These are phyloP conservation scores for Xylaria grammica DNA, from an alignment of 495 filamentous ascomycete species.

Conservation along the genomic window DNA sequence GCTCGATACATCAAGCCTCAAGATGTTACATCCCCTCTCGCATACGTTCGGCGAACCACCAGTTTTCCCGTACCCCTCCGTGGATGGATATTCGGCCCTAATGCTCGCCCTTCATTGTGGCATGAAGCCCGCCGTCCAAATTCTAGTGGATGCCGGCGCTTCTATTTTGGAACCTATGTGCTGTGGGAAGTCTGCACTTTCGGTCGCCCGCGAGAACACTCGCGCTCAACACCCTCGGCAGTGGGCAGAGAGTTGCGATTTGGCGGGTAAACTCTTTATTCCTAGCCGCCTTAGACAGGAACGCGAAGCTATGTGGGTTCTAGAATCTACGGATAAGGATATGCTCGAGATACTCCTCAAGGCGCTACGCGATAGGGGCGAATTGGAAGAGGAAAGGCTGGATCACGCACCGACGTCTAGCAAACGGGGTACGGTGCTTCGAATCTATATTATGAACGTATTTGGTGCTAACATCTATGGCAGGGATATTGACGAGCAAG, in stretches of 20 bases:
- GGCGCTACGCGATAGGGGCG: slow-evolving; percentile 3
- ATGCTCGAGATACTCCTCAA: slow-evolving; percentile 14
- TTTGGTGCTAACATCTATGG: background rate
- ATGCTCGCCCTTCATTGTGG: slow-evolving; percentile 15
- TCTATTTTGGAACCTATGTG: background rate
- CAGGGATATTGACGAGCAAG: background rate
- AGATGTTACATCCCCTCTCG: background rate
- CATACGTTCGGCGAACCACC: background rate
- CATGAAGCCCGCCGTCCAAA: slow-evolving; percentile 5
- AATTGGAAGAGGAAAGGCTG: background rate
- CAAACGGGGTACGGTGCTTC: slow-evolving; percentile 1
- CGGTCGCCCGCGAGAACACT: background rate
- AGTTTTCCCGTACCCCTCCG: background rate
- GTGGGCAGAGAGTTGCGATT: background rate
- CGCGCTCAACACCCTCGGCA: slow-evolving; percentile 1
- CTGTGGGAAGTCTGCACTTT: slow-evolving; percentile 11
- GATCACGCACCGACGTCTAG: background rate
- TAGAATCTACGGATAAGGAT: slow-evolving; percentile 7
- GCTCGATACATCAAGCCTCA: background rate
- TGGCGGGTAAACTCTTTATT: no score
- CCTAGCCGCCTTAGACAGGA: background rate
- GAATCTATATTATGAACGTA: background rate
- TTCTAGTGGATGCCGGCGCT: slow-evolving; percentile 6
- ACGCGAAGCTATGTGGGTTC: background rate
- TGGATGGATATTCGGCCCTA: background rate